Base-by-base conservation (phyloP, 2,329 filamentous ascomycete genomes). In the Coniochaeta hoffmannii region DNA sequence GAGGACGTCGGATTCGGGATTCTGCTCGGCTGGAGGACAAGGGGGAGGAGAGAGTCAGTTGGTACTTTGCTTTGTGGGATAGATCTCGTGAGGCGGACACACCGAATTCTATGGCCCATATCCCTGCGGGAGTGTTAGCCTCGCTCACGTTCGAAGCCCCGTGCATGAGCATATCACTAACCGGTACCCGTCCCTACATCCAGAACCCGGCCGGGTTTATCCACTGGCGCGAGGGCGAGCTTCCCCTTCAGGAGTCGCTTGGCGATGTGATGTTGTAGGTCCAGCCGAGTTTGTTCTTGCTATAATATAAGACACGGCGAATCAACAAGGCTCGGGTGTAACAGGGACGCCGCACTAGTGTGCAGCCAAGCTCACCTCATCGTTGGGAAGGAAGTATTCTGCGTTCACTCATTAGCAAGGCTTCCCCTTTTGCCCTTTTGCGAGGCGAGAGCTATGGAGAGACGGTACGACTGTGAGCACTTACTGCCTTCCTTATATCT, bases 161-260 rank as follows among this genome's bases (percentile, higher is more conserved):
- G 11, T 41, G 2, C 10, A 6, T 4, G 19, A 3, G 28, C 28
- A 34, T 5, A 15, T 32, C 12, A 34, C 28, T 22, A 19, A 34
- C 28, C 64, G 4, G 62, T 64, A 11, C 62, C 65, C 0, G 65
- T 67, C 34, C 65, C 65, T 19, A 66, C 35, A 49, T 67, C 65
- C 30, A 68, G 57, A 17, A 68, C 63, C 14, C 58, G 50, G 14
- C 55, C 41, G 15, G 59, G 59, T 2, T 51, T 35, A 8, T 57
- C 53, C 14, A 62, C 56, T 3, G 62, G 62, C 8, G 62, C 62
- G 1, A 62, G 51, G 24, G 56, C 57, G 5, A 63, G 57, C 36
- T 61, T 56, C 8, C 58, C 59, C 7, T 53, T 53, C 17, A 55
- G 53, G 22, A 55, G 53, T 5, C 28, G 31, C 31, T 50, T 38